A percentile compares a stretch with the other conserved stretches of the same genome.
Conservation (phyloP, 1,139 yeast genomes). For the Lodderomyces orthopsilosis region DNA sequence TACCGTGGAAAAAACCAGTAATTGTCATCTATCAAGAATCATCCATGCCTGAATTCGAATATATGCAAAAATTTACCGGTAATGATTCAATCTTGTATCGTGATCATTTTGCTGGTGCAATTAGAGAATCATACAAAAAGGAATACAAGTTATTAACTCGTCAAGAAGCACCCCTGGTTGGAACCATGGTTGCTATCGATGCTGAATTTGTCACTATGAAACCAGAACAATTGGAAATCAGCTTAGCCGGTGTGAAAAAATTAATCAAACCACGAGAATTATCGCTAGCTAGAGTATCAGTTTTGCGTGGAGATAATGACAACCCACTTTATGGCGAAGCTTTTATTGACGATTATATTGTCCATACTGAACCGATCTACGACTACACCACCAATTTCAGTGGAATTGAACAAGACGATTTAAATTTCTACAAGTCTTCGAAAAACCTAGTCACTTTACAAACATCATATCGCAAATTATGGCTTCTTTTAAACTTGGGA, state of each 20-base stretch:
- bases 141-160: conserved; percentile 66
- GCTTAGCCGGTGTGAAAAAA: conserved; percentile 61
- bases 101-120: conserved; percentile 74
- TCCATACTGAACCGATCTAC: conserved; percentile 65
- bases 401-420: conserved; percentile 90
- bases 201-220: conserved; percentile 90
- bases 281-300: conserved; percentile 88
- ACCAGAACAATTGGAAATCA: conserved; percentile 78
- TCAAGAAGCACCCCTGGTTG: conserved; percentile 70
- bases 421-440: conserved; percentile 66
- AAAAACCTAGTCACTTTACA: conserved; percentile 77
- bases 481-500: conserved; percentile 86
- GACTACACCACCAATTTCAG: conserved; percentile 89
- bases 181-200: conserved; percentile 85
- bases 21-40: conserved; percentile 60
- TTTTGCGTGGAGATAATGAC: conserved; percentile 63
- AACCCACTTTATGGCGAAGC: conserved; percentile 51
- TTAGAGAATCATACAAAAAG: conserved; percentile 53
- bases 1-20: conserved; percentile 83
- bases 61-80: conserved; percentile 32
- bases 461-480: conserved; percentile 81
- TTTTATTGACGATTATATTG: conserved; percentile 90
- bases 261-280: conserved; percentile 72
- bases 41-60: conserved; percentile 18
- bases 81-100: conserved; percentile 67